Base-by-base conservation (phyloP, 2,329 filamentous ascomycete species). In the Botryotinia convoluta region DNA sequence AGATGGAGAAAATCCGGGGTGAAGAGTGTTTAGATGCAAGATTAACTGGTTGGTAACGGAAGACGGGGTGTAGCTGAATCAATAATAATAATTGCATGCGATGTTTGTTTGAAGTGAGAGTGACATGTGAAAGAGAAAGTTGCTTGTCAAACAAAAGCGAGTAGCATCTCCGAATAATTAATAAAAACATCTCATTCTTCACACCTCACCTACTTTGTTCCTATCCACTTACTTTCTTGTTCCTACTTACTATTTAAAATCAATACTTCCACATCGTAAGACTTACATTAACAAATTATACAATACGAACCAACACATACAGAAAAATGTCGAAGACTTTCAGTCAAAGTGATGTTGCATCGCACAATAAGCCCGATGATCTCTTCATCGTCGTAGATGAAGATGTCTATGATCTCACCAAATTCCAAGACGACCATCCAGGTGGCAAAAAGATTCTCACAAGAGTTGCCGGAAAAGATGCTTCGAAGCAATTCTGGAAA, bases 351-450 rank as follows among this genome's bases (percentile, higher is more conserved):
- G 95, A 98, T 82, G 95, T 99, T 76, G 91, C 95, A 81, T 90
- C 92, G 84, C 95, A 98, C 84, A 97, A 94, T 87, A 97, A 95
- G 85, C 84, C 91, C 63, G 90, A 94, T 81, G 91, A 91, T 81
- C 87, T 98, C 75, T 98, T 91, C 89, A 93, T 98, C 80, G 89
- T 97, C 77, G 90, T 98, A 77, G 95, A 98, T 78, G 92, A 95
- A 79, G 95, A 98, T 83, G 95, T 98, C 78, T 98, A 97, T 83
- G 95, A 99, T 81, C 82, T 98, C 79, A 97, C 94, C 79, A 94
- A 91, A 81, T 95, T 95, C 82, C 92, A 93, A 82, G 91, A 95
- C 74, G 92, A 95, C 77, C 93, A 95, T 82, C 93, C 93, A 82
- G 77, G 79, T 39, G 80, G 80, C 42, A 81, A 81, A 75, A 82